Conservation (phyloP, 768 basidiomycete species). For the Auricularia sp. region DNA sequence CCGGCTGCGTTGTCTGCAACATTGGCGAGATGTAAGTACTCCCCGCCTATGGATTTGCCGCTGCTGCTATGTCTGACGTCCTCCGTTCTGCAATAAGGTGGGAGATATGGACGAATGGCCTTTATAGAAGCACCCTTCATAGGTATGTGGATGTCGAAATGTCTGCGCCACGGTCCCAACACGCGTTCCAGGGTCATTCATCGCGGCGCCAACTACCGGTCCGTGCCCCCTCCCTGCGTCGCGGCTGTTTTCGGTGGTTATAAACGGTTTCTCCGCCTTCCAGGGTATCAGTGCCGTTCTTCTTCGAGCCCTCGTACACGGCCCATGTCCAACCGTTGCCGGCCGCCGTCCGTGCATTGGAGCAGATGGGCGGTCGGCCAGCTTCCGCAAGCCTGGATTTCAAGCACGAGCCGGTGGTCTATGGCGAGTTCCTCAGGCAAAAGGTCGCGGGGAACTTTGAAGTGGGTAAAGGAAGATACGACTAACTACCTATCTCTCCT, state of each 20-base stretch:
- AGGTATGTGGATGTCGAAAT: conserved; percentile 9
- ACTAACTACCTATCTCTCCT: not conserved
- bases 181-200: conserved; percentile 53
- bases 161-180: not conserved
- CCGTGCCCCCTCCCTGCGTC: conserved; percentile 21
- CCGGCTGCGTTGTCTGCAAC: conserved; percentile 80
- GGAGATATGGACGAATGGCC: conserved; percentile 83
- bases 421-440: conserved; percentile 66
- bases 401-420: conserved; percentile 42
- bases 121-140: conserved; percentile 86
- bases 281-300: conserved; percentile 67
- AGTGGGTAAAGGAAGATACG: conserved; percentile 10
- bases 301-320: conserved; percentile 85
- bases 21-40: conserved; percentile 73
- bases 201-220: conserved; percentile 60
- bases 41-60: conserved; percentile 1
- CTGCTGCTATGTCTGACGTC: not conserved
- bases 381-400: not conserved
- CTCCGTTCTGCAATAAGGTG: conserved; percentile 36
- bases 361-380: conserved; percentile 4
- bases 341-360: conserved; percentile 42
- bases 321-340: conserved; percentile 57
- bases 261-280: not conserved
- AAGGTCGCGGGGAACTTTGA: conserved; percentile 74
- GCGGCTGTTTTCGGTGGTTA: not conserved